Base-by-base conservation (phyloP, 2,329 filamentous ascomycete genomes). In the Fusarium subtropicale region DNA sequence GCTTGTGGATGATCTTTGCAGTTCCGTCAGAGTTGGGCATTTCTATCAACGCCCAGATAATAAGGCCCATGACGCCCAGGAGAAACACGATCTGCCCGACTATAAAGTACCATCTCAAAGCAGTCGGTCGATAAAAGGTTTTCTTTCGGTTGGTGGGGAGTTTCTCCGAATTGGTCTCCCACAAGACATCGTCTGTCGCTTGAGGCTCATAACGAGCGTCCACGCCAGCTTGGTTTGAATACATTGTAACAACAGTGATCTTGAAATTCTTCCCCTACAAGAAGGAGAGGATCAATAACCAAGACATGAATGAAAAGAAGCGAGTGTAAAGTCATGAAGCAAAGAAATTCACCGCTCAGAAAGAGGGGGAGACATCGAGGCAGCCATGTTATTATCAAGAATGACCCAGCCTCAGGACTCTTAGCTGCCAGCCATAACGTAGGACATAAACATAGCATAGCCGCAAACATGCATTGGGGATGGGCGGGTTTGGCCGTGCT, bases 81-180 rank as follows among this genome's bases (percentile, higher is more conserved):
- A 75, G 58, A 42, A 68, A 63, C 11, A 56, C 13, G 22, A 75
- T 64, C 22, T 73, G 57, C 0, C 50, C 52, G 3, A 68, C 30
- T 9, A 75, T 60, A 26, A 71, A 75, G 53, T 74, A 72, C 73
- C 73, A 75, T 60, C 73, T 55, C 28, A 75, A 45, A 22, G 73
- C 70, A 28, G 73, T 75, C 6, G 73, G 73, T 15, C 60, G 68
- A 39, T 75, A 75, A 47, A 73, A 68, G 15, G 64, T 46, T 26
- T 55, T 60, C 34, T 69, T 73, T 39, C 44, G 61, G 26, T 45
- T 34, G 7, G 60, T 54, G n/a, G 71, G 56, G 22, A 60, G 52
- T 33, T 72, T 67, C 20, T 58, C 48, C 13, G 56, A 33, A 18
- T 51, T 60, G 24, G 53, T 63, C 24, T 74, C 69, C 72, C 71